Conservation (phyloP, 176 grass and related monocot genomes). For the Carex kokanica region DNA sequence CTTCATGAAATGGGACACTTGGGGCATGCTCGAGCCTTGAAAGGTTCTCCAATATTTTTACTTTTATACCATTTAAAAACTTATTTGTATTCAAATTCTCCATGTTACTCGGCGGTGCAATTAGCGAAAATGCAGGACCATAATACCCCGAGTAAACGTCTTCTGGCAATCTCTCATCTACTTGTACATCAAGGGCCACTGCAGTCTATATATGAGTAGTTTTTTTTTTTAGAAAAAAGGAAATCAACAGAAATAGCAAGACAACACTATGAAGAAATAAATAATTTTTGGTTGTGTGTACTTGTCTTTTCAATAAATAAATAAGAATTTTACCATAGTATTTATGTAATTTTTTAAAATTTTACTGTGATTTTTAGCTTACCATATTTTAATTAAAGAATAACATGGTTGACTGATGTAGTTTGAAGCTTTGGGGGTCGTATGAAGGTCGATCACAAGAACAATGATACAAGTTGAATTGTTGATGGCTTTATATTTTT, state of each 20-base stretch:
- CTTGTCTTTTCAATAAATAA: background rate
- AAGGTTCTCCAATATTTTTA: conserved; percentile 23
- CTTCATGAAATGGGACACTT: conserved; percentile 20
- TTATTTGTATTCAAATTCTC: conserved; percentile 62
- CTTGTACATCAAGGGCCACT: conserved; percentile 80
- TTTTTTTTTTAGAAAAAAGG: background rate
- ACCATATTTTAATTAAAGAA: background rate
- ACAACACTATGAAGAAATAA: background rate
- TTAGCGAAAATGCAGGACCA: conserved; percentile 72
- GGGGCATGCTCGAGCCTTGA: conserved; percentile 23
- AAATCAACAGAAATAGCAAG: conserved; percentile 17
- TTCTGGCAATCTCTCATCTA: conserved; percentile 77
- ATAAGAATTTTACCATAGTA: background rate
- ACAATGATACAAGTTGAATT: background rate
- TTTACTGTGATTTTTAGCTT: background rate
- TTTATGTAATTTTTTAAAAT: background rate
- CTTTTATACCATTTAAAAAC: background rate
- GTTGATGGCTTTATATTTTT: background rate
- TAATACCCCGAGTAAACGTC: conserved; percentile 81
- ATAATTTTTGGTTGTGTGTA: background rate
- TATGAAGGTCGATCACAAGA: background rate
- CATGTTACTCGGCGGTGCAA: conserved; percentile 85
- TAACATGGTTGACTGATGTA: background rate
- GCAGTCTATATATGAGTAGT: conserved; percentile 56
- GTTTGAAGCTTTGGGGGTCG: background rate